These are phyloP conservation scores for Myriangium duriaei DNA, from an alignment of 2,329 filamentous ascomycete genomes.

Conservation along the genomic window DNA sequence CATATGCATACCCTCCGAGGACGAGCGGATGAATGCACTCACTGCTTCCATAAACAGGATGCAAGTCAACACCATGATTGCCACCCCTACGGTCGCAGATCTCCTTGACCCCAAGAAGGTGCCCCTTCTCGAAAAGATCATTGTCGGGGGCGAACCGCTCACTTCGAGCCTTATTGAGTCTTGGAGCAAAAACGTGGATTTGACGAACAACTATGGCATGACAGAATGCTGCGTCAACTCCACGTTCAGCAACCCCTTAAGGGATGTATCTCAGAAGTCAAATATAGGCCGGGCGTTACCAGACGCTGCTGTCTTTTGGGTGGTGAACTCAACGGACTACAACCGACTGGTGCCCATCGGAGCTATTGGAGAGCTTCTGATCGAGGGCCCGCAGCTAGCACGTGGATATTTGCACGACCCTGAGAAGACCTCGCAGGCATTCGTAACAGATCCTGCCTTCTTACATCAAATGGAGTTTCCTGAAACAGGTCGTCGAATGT, in stretches of 20 bases:
- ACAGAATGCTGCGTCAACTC: constrained; percentile 7
- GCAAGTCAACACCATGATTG: constrained; percentile 29
- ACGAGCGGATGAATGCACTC: constrained; percentile 36
- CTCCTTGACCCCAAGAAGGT: constrained; percentile 15
- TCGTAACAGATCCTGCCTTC: constrained; percentile 38
- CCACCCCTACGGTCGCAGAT: constrained; percentile 31
- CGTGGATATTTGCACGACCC: constrained; percentile 29
- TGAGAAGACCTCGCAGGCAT: constrained; percentile 19
- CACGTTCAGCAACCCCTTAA: neutral
- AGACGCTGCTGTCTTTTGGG: constrained; percentile 17
- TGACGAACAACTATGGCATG: constrained; percentile 4
- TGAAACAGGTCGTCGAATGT: constrained; percentile 47
- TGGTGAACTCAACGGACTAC: constrained; percentile 65
- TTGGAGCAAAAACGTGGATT: neutral
- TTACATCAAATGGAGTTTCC: neutral
- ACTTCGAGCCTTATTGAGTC: neutral
- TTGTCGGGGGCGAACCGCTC: constrained; percentile 16
- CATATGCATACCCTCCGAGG: constrained; percentile 29
- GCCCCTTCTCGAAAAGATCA: constrained; percentile 16
- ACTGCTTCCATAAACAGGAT: constrained; percentile 27
- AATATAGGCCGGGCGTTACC: constrained; percentile 17
- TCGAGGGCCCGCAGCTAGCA: constrained; percentile 33
- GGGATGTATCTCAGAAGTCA: constrained; percentile 8
- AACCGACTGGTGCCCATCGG: constrained; percentile 52
- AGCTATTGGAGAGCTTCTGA: constrained; percentile 32